Evolutionary conservation across 805 yeast genomes (phyloP).

Genomic region (Yamadazyma endophytica): DNA sequence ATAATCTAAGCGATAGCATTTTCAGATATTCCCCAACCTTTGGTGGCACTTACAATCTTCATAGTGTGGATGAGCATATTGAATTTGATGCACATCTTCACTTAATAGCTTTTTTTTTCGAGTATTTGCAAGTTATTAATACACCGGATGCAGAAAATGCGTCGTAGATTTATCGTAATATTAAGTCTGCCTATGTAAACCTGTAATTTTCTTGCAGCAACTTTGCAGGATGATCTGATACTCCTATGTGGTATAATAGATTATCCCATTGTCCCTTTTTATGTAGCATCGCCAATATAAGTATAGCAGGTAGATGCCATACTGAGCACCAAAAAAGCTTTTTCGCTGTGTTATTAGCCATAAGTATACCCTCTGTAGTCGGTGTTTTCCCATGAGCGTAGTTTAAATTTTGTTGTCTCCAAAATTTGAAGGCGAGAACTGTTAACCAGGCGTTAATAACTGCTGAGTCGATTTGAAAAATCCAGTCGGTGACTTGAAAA

Average conservation of each 20-base stretch:
- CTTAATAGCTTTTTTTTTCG: constrained; percentile 33
- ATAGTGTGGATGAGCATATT: constrained; percentile 34
- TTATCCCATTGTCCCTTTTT: constrained; percentile 93
- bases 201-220: not conserved
- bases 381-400: constrained; percentile 41
- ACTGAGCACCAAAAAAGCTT: constrained; percentile 92
- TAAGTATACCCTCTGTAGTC: constrained; percentile 50
- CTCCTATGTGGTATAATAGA: constrained; percentile 26
- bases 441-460: constrained; percentile 83
- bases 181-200: not conserved
- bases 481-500: constrained; percentile 77
- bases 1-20: constrained; percentile 51
- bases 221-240: no score
- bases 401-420: constrained; percentile 74
- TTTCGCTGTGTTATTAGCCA: constrained; percentile 70
- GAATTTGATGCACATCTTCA: constrained; percentile 30
- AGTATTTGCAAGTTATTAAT: constrained; percentile 44
- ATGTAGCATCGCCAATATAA: constrained; percentile 89
- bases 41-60: constrained; percentile 16
- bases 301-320: constrained; percentile 86
- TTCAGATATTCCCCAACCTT: constrained; percentile 42
- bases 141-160: constrained; percentile 9
- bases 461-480: constrained; percentile 76
- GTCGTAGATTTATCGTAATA: not conserved
- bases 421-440: constrained; percentile 73